Base-by-base conservation (phyloP, 1,284 basidiomycete genomes). In the Fistulinella staudtii region DNA sequence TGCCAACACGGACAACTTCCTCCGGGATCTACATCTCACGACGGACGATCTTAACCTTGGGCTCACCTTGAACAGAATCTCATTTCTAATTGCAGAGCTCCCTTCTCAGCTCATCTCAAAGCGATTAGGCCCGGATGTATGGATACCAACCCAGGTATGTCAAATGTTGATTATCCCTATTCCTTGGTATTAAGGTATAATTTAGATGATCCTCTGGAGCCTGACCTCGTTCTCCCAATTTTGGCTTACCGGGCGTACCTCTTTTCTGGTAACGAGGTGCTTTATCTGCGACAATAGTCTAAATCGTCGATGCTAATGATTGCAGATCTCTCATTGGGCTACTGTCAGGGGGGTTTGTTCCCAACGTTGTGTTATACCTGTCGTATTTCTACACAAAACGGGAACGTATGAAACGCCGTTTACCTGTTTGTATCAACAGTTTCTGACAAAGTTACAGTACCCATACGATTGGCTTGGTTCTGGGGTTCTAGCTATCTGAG, bases 51-150 rank as follows among this genome's bases (percentile, higher is more conserved):
- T 74, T 57, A 84, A 89, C 57, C 64, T 83, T n/a, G 85, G 82
- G 20, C 84, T 83, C 55, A 77, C 72, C 33, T 53, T 75, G 0
- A 73, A 75, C 54, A 67, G 77, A 38, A 50, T 80, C 5, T 73
- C 75, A 30, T 85, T 85, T 62, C 64, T 85, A 15, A 63, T 64
- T 45, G 79, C 80, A 36, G 80, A 84, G 58, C 63, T 85, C 25
- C 84, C 85, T n/a, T 84, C 82, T 0, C 84, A 86, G 55, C 66
- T 87, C 13, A 62, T 88, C 22, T 84, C 81, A 17, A 87, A 86
- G 59, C 71, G 80, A 20, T 66, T 85, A 28, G 82, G 82, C 0
- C 81, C 82, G 0, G 84, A 87, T 62, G 66, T 77, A n/a, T 88
- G 82, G 82, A 75, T 87, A 48, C 83, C 83, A 1, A 74, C 68